A percentile compares a stretch with the other conserved stretches of the same genome.
Evolutionary conservation across 352 stramenopile species (phyloP).

Genomic region (Phytophthora ohioensis): DNA sequence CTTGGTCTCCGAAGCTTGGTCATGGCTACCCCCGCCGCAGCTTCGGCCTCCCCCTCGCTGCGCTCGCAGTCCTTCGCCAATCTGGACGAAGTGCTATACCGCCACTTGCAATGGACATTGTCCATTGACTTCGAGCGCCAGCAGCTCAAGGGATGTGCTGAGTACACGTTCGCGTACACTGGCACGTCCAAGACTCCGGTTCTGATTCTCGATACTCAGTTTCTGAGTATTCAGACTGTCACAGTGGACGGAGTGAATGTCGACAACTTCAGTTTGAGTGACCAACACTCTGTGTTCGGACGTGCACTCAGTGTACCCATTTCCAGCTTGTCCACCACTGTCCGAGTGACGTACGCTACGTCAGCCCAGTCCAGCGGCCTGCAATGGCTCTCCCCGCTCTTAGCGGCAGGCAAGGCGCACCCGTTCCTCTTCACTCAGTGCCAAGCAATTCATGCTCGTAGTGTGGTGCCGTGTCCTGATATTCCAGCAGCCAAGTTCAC

Average conservation of each 20-base stretch:
- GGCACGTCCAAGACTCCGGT: conserved; percentile 28
- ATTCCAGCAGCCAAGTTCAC: conserved; percentile 94
- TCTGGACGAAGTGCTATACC: conserved; percentile 75
- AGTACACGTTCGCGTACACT: conserved; percentile 77
- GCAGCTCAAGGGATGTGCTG: conserved; percentile 77
- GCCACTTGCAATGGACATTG: conserved; percentile 87
- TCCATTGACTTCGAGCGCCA: conserved; percentile 86
- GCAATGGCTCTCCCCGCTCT: conserved; percentile 92
- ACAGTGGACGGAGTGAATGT: conserved; percentile 54
- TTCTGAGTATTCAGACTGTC: conserved; percentile 72
- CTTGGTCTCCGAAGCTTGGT: not conserved
- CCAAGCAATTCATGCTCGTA: conserved; percentile 95
- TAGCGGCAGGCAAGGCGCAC: conserved; percentile 93
- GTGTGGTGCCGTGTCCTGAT: conserved; percentile 95
- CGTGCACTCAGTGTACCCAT: conserved; percentile 64
- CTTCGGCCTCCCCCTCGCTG: conserved; percentile 21
- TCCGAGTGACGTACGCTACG: conserved; percentile 83
- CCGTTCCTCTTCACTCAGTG: conserved; percentile 96
- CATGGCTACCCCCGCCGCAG: conserved; percentile 6
- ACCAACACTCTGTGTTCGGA: conserved; percentile 66
- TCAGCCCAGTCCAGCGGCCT: conserved; percentile 69
- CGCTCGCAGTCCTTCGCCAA: conserved; percentile 88
- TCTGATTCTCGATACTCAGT: conserved; percentile 87
- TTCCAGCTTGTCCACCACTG: conserved; percentile 46
- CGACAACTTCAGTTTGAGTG: conserved; percentile 60